Conservation (phyloP, 805 yeast genomes). For the Kurtzmaniella cleridarum region DNA sequence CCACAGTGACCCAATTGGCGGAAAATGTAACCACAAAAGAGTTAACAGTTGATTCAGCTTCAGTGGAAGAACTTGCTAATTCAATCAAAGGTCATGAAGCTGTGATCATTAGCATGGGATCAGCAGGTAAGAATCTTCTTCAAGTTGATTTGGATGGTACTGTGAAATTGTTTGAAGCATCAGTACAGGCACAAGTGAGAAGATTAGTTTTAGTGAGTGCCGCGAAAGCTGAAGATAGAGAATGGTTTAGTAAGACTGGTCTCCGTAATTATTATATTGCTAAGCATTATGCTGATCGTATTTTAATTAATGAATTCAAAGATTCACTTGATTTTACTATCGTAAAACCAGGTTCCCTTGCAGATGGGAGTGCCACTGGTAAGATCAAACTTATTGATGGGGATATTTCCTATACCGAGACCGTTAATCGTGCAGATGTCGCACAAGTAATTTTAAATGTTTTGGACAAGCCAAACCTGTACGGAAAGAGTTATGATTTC, state of each 20-base stretch:
- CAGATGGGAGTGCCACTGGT: conserved; percentile 39
- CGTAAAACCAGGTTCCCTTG: conserved; percentile 47
- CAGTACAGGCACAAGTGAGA: conserved; percentile 36
- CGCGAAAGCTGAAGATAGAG: conserved; percentile 47
- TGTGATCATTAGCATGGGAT: conserved; percentile 58
- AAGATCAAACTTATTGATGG: conserved; percentile 29
- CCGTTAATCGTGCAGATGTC: conserved; percentile 49
- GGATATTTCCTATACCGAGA: conserved; percentile 6
- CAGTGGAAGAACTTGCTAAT: conserved; percentile 27
- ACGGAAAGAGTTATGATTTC: conserved; percentile 39
- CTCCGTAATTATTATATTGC: conserved; percentile 50
- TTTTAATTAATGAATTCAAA: conserved; percentile 31
- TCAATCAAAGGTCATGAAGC: conserved; percentile 46
- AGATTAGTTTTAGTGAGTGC: conserved; percentile 55
- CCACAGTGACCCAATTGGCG: conserved; percentile 32
- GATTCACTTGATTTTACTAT: conserved; percentile 49
- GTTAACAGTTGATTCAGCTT: conserved; percentile 33
- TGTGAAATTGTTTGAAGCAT: conserved; percentile 51
- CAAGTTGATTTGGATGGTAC: conserved; percentile 61
- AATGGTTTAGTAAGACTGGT: conserved; percentile 32
- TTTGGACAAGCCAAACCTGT: conserved; percentile 31
- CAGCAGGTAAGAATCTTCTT: conserved; percentile 51
- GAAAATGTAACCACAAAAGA: conserved; percentile 27
- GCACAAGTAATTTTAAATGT: conserved; percentile 40
- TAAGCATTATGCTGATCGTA: conserved; percentile 55